Evolutionary conservation across 495 filamentous ascomycete genomes (phyloP), one percentile per base, ranked within the genome.

Genomic region (Chlorociboria aeruginascens): DNA sequence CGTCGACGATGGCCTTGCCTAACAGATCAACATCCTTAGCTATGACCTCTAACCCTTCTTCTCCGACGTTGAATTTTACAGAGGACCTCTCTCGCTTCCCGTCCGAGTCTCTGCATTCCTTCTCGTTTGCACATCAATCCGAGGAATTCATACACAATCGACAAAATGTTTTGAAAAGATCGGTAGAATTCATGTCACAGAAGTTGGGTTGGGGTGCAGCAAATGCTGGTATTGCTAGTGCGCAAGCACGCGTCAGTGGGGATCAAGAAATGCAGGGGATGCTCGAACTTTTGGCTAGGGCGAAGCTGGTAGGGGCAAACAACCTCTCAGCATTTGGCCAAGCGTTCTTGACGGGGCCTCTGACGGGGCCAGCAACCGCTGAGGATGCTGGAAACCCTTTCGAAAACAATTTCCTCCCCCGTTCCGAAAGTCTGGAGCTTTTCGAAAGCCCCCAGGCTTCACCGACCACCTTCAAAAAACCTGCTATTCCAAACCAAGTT

Each of bases 171-270:
- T 61, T 99, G 56, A 96, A 95, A 61, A 73, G 89, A 45, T 93
- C 89, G 11, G 83, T 98, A 51, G 93, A 97, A 64, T 97, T 97
- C 61, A 92, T 99, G 90, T 81, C 85, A 58, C 89, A 96, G 61
- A 88, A 82, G 48, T 72, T 95, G 61, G 87, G 87, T 50, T 94
- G 88, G 87, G 56, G 76, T 57, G 54, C 77, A 70, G 60, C 70
- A 63, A 55, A 64, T 64, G 70, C 79, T 29, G 76, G 69, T 32
- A 74, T 92, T 45, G 78, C 81, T 14, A 84, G 77, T 50, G 88
- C 88, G 10, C 88, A 95, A 61, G 86, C 89, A 32, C 80, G 83
- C 57, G 69, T 82, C 38, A 79, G 73, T 47, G 89, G 89, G 6
- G 89, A 95, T 60, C 66, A 83, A 43, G 93, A 97, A 57, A 74